A percentile compares a stretch with the other conserved stretches of the same genome.
These are phyloP conservation scores for Moniliella sp. DNA, from an alignment of 1,284 basidiomycete species.

Conservation along the genomic window DNA sequence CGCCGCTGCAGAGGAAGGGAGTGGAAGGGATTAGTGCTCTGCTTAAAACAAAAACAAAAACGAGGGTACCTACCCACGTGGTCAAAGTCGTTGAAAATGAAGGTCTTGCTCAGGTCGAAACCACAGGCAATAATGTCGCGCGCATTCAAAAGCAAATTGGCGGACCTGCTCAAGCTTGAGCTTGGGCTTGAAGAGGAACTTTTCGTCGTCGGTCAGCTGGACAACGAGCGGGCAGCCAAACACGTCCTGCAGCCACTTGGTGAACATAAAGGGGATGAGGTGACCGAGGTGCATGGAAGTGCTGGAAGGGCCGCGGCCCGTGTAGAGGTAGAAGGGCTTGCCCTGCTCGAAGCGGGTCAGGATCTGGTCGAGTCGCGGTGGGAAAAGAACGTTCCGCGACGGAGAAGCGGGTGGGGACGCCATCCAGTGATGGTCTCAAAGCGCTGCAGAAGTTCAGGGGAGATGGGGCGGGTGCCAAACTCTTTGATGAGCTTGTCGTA, in stretches of 20 bases:
- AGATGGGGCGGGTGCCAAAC: slow-evolving; percentile 72
- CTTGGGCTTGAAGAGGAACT: slow-evolving; percentile 90
- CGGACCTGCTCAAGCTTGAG: slow-evolving; percentile 73
- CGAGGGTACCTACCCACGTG: slow-evolving; percentile 44
- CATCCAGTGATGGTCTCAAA: slow-evolving; percentile 79
- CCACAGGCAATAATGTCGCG: slow-evolving; percentile 90
- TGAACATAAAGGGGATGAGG: slow-evolving; percentile 89
- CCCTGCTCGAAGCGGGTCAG: slow-evolving; percentile 85
- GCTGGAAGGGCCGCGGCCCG: slow-evolving; percentile 82
- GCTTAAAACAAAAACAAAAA: background rate
- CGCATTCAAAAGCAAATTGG: slow-evolving; percentile 61
- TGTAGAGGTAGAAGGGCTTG: slow-evolving; percentile 95
- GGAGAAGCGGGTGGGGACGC: slow-evolving; percentile 68
- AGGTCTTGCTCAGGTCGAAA: slow-evolving; percentile 75
- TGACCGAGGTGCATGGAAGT: slow-evolving; percentile 96
- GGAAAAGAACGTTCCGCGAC: slow-evolving; percentile 88
- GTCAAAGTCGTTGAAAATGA: slow-evolving; percentile 83
- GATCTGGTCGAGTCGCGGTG: slow-evolving; percentile 87
- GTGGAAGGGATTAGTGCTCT: background rate
- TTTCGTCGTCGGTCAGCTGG: slow-evolving; percentile 95
- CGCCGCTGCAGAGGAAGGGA: slow-evolving; percentile 37
- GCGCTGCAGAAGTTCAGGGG: slow-evolving; percentile 55
- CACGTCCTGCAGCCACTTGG: slow-evolving; percentile 94
- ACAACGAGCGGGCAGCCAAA: slow-evolving; percentile 83
- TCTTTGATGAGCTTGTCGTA: slow-evolving; percentile 86